Evolutionary conservation across 495 filamentous ascomycete genomes (phyloP), one percentile per base, ranked within the genome.

Genomic region (Neurospora cerealis): DNA sequence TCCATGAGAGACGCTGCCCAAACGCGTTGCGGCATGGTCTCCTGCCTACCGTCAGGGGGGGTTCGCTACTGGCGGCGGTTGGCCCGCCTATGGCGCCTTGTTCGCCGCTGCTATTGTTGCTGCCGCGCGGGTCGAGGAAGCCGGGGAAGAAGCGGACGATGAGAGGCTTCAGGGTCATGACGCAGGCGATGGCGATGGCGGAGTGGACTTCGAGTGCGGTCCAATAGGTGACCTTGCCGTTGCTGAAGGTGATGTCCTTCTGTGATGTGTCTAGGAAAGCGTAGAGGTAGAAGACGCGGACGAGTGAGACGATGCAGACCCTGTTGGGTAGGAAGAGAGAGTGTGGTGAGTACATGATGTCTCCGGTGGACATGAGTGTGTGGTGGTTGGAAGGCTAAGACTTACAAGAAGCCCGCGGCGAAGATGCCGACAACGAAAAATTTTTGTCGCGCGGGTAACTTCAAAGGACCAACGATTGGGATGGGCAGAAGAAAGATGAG

Each of bases 401-500:
- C 82, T 73, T 76, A 84, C 82, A 85, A 77, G 32, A 80, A 77
- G 37, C 85, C 85, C 5, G 82, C 69, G 2, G 78, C 70, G 70
- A 86, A 85, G 24, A 86, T 76, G 17, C 75, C 70, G 24, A 74
- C 72, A 3, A 86, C 69, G 19, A 79, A 79, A 5, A 82, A 21
- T 72, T 85, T 85, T 66, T 85, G 81, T 62, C 75, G 73, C 2
- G 74, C 70, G 2, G 80, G 80, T 28, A 84, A 79, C 6, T 77
- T 80, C n/a, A 86, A 71, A 0, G 74, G 75, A 7, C 75, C 70
- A 28, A 86, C 79, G 17, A 83, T 74, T 0, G 80, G 81, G 13
- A 86, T 75, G 0, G 84, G 85, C 1, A 86, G 71, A 46, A 81
- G 6, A 70, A 84, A 81, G 19, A 85, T 82, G 9, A 86, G 38